Conservation (phyloP, 441 rosid genomes). For the Jatropha podagrica region DNA sequence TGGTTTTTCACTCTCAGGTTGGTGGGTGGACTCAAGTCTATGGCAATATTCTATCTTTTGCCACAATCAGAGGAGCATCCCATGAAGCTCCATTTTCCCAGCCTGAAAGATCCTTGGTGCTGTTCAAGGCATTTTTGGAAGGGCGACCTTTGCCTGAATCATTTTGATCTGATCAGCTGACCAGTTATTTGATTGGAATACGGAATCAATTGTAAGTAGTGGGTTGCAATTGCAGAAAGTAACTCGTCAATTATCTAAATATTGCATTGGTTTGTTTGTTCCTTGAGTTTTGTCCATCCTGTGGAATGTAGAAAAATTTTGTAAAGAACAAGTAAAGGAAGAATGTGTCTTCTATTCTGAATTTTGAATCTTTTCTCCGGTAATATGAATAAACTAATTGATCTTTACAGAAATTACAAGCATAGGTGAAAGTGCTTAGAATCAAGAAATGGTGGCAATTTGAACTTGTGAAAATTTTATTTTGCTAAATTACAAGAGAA, state of each 20-base stretch:
- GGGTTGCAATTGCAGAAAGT: constrained; percentile 21
- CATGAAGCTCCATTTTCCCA: constrained; percentile 98
- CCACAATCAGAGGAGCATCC: constrained; percentile 95
- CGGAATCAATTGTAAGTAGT: constrained; percentile 36
- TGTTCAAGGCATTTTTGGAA: constrained; percentile 73
- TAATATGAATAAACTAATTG: not conserved
- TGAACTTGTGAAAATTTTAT: not conserved
- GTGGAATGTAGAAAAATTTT: constrained; percentile 33
- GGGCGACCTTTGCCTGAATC: constrained; percentile 73
- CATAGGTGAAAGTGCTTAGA: not conserved
- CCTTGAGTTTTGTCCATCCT: constrained; percentile 27
- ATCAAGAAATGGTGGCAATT: not conserved
- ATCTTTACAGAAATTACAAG: not conserved
- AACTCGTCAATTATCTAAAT: constrained; percentile 23
- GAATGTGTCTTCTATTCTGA: not conserved
- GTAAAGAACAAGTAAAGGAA: constrained; percentile 38
- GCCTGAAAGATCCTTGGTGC: constrained; percentile 88
- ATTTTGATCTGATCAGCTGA: constrained; percentile 45
- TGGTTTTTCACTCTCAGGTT: constrained; percentile 51
- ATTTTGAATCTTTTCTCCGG: not conserved
- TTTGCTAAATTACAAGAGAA: not conserved
- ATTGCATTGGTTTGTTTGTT: constrained; percentile 38
- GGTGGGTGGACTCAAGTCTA: constrained; percentile 99
- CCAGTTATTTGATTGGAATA: constrained; percentile 22
- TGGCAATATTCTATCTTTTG: constrained; percentile 71